Evolutionary conservation across 192 early-diverging fungal genomes (phyloP), one percentile per base, ranked within the genome.

Genomic region (Coemansia sp.): DNA sequence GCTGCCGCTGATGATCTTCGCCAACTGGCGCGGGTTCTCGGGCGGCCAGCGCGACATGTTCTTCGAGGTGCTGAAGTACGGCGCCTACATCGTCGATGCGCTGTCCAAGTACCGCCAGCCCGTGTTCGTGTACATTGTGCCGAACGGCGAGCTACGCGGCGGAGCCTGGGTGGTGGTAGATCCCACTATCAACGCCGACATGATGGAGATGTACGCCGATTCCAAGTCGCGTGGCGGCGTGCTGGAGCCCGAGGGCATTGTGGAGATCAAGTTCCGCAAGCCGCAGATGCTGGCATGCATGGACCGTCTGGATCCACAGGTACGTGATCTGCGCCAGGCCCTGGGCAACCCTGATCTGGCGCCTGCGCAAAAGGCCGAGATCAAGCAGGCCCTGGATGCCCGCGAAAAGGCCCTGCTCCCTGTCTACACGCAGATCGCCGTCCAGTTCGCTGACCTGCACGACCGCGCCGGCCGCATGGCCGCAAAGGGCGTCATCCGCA

Each of bases 191-290:
- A 98, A 99, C 78, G 76, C 89, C 27, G 88, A 96, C 52, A 90
- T 92, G 88, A 99, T 99, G 97, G 97, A 99, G 76, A 99, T 99
- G 97, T 99, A 99, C 64, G 94, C 94, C 19, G 94, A 96, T 72
- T 83, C 82, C 50, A 82, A 93, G 40, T 85, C 94, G 8, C 89
- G 97, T 52, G 97, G 92, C 55, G 95, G 97, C 62, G 95, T 99
- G 9, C 72, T 99, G 3, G 97, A 99, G 82, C 95, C 97, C 31
- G 89, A 96, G 59, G 97, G 97, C 68, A 91, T 97, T 58, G 93
- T 97, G 25, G 94, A 95, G 74, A 98, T 99, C 85, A 99, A 99
- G 84, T 98, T 91, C 87, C 87, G 95, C 23, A 92, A 90, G 72
- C 88, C 94, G 28, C 94, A 96, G 77, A 63, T 99, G 54, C 73